Evolutionary conservation across 257 asterid genomes (phyloP).

Genomic region (Plantago major): DNA sequence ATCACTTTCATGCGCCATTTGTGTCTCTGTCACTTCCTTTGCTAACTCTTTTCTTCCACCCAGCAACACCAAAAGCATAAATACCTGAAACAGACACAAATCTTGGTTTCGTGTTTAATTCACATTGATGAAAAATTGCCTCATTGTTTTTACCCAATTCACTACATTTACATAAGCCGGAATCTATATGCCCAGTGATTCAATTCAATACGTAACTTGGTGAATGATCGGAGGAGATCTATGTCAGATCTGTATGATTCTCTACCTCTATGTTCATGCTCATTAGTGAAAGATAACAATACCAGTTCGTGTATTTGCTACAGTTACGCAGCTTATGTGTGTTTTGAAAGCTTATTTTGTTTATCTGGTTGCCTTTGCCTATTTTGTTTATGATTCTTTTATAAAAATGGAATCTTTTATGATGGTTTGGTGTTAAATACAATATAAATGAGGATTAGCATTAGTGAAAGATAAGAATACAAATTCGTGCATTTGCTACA

Average conservation of each 20-base stretch:
- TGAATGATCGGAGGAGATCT: constrained; percentile 35
- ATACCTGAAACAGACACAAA: not conserved
- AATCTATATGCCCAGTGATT: not conserved
- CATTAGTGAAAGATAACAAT: too few species aligned
- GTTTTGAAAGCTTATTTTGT: not conserved
- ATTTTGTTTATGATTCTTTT: not conserved
- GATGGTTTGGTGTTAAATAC: too few species aligned
- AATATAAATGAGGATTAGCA: too few species aligned
- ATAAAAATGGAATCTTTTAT: not conserved
- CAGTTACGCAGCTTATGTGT: not conserved
- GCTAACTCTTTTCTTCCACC: not conserved
- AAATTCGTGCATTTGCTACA: constrained; percentile 5
- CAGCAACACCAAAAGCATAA: not conserved
- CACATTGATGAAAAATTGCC: too few species aligned
- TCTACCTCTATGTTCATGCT: constrained; percentile 8
- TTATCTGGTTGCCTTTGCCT: not conserved
- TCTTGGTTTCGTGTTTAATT: not conserved
- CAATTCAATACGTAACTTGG: not conserved
- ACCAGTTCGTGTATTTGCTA: constrained; percentile 7
- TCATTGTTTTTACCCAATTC: not conserved
- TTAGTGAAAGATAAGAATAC: not conserved
- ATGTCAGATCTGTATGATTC: constrained; percentile 40
- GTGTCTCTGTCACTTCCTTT: constrained; percentile 1
- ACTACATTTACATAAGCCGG: not conserved
- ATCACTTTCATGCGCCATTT: constrained; percentile 6